Percentiles rank a stretch among this genome's conserved stretches.
phyloP scores from a whole-genome alignment of 257 asterid species.

The Coffea canephora region DNA sequence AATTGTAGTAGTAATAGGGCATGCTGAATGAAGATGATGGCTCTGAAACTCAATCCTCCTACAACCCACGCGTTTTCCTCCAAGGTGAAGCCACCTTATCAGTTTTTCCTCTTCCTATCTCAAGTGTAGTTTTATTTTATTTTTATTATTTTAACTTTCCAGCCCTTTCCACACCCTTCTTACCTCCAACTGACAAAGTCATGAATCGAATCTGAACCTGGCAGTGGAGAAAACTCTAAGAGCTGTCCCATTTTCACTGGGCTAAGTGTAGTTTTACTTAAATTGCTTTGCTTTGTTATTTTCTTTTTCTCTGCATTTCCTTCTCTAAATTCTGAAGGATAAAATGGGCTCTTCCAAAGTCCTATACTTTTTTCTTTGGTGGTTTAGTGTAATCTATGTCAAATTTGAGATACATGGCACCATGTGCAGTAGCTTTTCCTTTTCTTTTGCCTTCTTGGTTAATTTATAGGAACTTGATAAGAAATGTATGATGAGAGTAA shows the following conservation, averaged over 20 bases:
- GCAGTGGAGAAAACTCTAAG: too few species aligned
- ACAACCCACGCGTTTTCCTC: constrained; percentile 26
- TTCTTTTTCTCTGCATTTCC: neutral
- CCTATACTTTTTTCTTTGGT: neutral
- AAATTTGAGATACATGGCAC: too few species aligned
- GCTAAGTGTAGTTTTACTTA: neutral
- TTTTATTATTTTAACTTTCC: too few species aligned
- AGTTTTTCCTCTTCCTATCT: neutral
- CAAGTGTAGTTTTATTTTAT: too few species aligned
- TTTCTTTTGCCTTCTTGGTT: neutral
- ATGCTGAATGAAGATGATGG: constrained; percentile 24
- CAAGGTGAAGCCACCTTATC: constrained; percentile 33
- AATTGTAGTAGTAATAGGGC: too few species aligned
- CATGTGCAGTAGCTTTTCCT: too few species aligned
- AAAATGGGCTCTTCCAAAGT: neutral
- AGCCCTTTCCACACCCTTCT: too few species aligned
- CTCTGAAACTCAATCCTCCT: constrained; percentile 55
- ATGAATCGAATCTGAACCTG: too few species aligned
- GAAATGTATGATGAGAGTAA: neutral
- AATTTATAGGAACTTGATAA: too few species aligned
- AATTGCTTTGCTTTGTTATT: neutral
- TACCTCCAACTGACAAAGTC: too few species aligned
- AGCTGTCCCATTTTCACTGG: too few species aligned
- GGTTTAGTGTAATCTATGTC: too few species aligned
- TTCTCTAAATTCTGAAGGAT: neutral